Evolutionary conservation across 2,329 filamentous ascomycete genomes (phyloP), one percentile per base, ranked within the genome.

Genomic region (Penicillium sp.): DNA sequence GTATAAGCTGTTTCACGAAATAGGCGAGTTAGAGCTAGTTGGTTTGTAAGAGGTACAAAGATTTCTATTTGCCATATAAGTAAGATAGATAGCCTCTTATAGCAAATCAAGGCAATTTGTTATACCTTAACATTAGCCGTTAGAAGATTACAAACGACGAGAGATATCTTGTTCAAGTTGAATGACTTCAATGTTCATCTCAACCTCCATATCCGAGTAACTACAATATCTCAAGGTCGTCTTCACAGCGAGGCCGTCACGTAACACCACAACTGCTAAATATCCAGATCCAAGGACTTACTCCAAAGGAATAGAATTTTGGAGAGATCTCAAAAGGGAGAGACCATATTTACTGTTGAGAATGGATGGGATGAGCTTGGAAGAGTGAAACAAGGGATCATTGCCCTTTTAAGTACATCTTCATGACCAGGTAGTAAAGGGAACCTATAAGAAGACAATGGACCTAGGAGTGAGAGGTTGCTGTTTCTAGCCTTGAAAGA

Each of bases 1-100:
- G 60, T 60, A 36, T 54, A 55, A 39, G 64, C 61, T 54, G 69
- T 67, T n/a, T 62, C 47, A 16, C 40, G 51, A 41, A 64, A 62
- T 62, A 67, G 45, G 48, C 47, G 13, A 67, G 53, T 55, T 67
- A 60, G 27, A 62, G 57, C 26, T 47, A 32, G 43, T 47, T 55
- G 44, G 51, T 59, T n/a, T 16, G 19, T 6, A 68, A 53, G 40
- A 68, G 4, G 57, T 46, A 3, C 57, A 64, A 39, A 67, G 57
- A 35, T 68, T 61, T n/a, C 67, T 63, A 56, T 69, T 64, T 6
- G 19, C 23, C 57, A 69, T 67, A 19, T 55, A 55, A 18, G 47
- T 57, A n/a, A 67, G 60, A 41, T 62, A 53, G 10, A 53, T 65
- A 38, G 57, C 34, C 43, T 58, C 42, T 2, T 26, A 14, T 11